Conservation (phyloP, 129 eudicot genomes). For the Flaveria brownii region DNA sequence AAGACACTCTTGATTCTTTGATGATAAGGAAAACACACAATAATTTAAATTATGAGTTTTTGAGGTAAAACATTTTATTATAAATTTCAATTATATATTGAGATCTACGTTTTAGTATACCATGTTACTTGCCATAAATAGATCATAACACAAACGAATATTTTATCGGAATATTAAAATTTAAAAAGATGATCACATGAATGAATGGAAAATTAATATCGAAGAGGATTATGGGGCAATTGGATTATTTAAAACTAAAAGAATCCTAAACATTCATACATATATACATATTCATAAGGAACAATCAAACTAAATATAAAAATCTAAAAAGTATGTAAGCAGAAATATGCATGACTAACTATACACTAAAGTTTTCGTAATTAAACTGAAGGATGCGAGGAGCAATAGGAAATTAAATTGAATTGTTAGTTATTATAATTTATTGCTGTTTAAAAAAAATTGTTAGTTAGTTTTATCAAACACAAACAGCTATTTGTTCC, state of each 20-base stretch:
- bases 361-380: background rate
- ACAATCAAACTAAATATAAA: background rate
- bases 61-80: background rate
- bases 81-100: background rate
- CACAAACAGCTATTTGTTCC: too few species aligned
- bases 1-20: too few species aligned
- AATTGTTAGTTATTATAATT: too few species aligned
- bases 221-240: constrained; percentile 3
- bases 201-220: background rate
- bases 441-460: too few species aligned
- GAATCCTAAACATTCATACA: background rate
- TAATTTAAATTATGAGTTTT: too few species aligned
- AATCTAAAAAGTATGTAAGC: background rate
- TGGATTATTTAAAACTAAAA: background rate
- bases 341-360: background rate
- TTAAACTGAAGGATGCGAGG: too few species aligned
- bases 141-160: constrained; percentile 1
- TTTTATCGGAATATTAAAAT: background rate
- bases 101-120: constrained; percentile 5
- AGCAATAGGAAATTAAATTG: too few species aligned
- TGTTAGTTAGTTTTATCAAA: too few species aligned
- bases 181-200: background rate
- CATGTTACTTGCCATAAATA: constrained; percentile 6
- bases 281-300: background rate
- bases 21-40: too few species aligned